A percentile compares a stretch with the other conserved stretches of the same genome.
phyloP scores from a whole-genome alignment of 768 basidiomycete genomes.

The Hydnomerulius pinastri region DNA sequence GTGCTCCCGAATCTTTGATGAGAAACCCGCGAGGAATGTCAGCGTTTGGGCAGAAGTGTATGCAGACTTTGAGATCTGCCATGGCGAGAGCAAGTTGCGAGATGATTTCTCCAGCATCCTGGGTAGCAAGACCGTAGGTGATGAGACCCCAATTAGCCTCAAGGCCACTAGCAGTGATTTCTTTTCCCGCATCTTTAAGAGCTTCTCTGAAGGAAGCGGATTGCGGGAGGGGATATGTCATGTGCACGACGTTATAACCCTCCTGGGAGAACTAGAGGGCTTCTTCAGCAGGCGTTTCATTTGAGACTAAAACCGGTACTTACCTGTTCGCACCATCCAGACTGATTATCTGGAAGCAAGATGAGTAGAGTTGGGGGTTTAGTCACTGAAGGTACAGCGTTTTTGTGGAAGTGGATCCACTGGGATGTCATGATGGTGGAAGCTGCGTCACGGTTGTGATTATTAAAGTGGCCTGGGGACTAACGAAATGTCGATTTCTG shows the following conservation, averaged over 20 bases:
- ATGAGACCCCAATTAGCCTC: slow-evolving; percentile 29
- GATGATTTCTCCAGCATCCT: slow-evolving; percentile 20
- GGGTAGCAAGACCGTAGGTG: slow-evolving; percentile 31
- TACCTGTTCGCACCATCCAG: slow-evolving; percentile 41
- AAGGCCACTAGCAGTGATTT: slow-evolving; percentile 8
- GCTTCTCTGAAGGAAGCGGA: slow-evolving; percentile 15
- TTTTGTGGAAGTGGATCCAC: slow-evolving; percentile 21
- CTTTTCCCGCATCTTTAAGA: slow-evolving; percentile 16
- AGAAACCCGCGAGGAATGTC: slow-evolving; percentile 29
- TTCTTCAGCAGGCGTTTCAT: background rate
- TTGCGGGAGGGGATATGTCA: slow-evolving; percentile 25
- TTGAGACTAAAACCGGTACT: background rate
- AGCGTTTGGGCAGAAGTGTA: slow-evolving; percentile 38
- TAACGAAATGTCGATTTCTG: too few species aligned
- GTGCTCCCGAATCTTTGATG: slow-evolving; percentile 21
- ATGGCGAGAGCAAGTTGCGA: slow-evolving; percentile 5
- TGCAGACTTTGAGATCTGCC: slow-evolving; percentile 27
- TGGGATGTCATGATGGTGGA: slow-evolving; percentile 2
- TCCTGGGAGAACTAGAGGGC: slow-evolving; percentile 38
- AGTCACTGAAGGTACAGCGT: slow-evolving; percentile 32
- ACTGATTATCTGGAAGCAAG: slow-evolving; percentile 32
- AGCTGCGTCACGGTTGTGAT: too few species aligned
- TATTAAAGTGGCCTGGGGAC: too few species aligned
- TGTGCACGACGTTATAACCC: slow-evolving; percentile 38
- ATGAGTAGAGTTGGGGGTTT: slow-evolving; percentile 32